Evolutionary conservation across 768 basidiomycete species (phyloP), one percentile per base, ranked within the genome.

Genomic region (Leccinum fibrillosum): DNA sequence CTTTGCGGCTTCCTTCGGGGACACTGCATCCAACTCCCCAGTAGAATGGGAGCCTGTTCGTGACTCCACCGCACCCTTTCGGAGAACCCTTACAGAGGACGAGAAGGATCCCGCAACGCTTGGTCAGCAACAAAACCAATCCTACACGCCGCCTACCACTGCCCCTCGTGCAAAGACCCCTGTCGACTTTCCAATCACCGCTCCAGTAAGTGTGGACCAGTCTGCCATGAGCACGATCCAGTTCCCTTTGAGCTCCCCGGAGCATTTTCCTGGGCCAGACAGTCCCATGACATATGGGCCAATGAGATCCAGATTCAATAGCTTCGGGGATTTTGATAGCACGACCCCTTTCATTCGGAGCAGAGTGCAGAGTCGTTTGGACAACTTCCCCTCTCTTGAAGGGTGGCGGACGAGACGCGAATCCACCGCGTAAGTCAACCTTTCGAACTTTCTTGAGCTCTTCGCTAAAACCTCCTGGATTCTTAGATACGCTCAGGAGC

Each of bases 351-450:
- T 92, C 71, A 87, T 92, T 63, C 82, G 92, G 51, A 94, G 91
- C 71, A 85, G 92, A 48, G 90, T 86, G 8, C 90, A 89, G 58
- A 93, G 92, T 68, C 79, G 89, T 52, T 72, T 92, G 51, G 88
- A 90, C 60, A 78, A 72, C 55, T 71, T 84, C 45, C 70, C 70
- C 50, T 79, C 70, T 19, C 66, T 78, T 3, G 90, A 93, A 32
- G 90, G 88, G 5, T 96, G 94, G 94, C 80, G 94, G 52, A 91
- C 87, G 11, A 79, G 93, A 64, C 81, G 91, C 51, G 92, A 95
- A 73, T 94, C 92, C 64, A 93, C 91, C 28, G 91, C 90, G 92
- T 94, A 69, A 74, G 92, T 79, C 5, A 51, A 44, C 58, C 58
- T 48, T 54, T 54, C 10, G 42, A 35, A 26, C 13, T 49, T 56